phyloP scores from a whole-genome alignment of 257 asterid genomes.

The Forsythia suspensa region DNA sequence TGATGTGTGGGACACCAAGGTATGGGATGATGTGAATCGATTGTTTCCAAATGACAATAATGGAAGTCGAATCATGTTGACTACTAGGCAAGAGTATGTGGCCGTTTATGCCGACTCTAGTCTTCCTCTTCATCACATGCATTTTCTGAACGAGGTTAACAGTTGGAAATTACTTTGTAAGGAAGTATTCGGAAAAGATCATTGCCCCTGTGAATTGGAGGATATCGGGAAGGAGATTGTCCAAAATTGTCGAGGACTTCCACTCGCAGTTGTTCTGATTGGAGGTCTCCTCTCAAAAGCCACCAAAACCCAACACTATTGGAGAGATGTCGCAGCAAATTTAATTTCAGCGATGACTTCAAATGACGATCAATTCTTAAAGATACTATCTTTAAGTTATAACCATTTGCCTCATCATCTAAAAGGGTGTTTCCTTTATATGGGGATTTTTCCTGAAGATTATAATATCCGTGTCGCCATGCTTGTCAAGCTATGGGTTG shows the following conservation, averaged over 20 bases:
- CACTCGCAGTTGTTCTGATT: constrained; percentile 23
- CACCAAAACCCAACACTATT: not conserved
- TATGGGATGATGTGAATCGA: constrained; percentile 16
- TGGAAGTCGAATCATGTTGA: constrained; percentile 29
- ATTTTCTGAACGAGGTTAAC: not conserved
- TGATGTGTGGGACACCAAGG: constrained; percentile 24
- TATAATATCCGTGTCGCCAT: constrained; percentile 8
- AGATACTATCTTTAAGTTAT: constrained; percentile 22
- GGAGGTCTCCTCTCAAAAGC: constrained; percentile 20
- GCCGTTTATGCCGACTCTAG: not conserved
- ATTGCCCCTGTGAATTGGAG: not conserved
- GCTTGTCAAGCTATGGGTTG: constrained; percentile 23
- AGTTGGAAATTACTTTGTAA: constrained; percentile 19
- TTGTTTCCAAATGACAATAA: constrained; percentile 10
- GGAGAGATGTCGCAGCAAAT: constrained; percentile 15
- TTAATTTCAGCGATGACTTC: not conserved
- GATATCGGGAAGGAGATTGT: constrained; percentile 19
- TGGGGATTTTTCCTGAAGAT: constrained; percentile 21
- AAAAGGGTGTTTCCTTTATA: constrained; percentile 22
- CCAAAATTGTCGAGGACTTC: constrained; percentile 25
- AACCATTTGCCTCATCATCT: constrained; percentile 21
- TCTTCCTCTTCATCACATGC: not conserved
- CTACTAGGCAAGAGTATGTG: constrained; percentile 9
- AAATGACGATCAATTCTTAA: not conserved
- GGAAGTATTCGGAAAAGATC: constrained; percentile 8